Evolutionary conservation across 2,329 filamentous ascomycete genomes (phyloP).

Genomic region (Oidium heveae): DNA sequence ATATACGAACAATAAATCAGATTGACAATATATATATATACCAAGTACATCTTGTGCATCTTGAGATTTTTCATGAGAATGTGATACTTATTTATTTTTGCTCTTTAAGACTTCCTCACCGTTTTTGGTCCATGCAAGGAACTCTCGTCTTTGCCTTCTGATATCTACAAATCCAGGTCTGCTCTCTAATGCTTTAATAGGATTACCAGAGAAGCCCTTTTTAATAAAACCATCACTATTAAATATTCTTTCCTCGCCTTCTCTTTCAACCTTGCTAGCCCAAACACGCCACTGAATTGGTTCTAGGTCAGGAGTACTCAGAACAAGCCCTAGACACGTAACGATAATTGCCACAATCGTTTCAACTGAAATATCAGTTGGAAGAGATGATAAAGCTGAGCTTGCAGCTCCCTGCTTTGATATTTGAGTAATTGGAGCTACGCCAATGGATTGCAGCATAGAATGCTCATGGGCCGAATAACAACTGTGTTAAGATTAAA

Average conservation of each 20-base stretch:
- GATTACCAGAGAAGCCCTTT: constrained; percentile 48
- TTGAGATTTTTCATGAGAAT: too few species aligned
- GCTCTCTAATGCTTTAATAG: constrained; percentile 56
- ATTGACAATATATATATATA: too few species aligned
- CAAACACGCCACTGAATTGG: constrained; percentile 67
- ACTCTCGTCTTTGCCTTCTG: constrained; percentile 53
- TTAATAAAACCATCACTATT: constrained; percentile 37
- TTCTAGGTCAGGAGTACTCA: constrained; percentile 50
- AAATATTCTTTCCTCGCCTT: constrained; percentile 36
- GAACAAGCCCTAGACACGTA: constrained; percentile 63
- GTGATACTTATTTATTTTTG: too few species aligned
- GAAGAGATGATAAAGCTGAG: constrained; percentile 26
- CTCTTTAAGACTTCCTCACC: constrained; percentile 1
- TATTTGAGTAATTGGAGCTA: constrained; percentile 21
- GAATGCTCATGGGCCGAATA: constrained; percentile 93
- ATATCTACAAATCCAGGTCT: constrained; percentile 74
- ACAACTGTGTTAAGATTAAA: constrained; percentile 33
- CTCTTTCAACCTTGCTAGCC: constrained; percentile 62
- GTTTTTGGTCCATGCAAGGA: constrained; percentile 44
- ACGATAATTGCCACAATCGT: constrained; percentile 55
- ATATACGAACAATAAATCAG: too few species aligned
- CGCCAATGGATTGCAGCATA: constrained; percentile 35
- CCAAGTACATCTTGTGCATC: too few species aligned
- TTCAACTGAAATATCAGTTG: constrained; percentile 70
- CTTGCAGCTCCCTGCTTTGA: constrained; percentile 18